phyloP scores from a whole-genome alignment of 2,329 filamentous ascomycete species.

The Pyricularia sp. region DNA sequence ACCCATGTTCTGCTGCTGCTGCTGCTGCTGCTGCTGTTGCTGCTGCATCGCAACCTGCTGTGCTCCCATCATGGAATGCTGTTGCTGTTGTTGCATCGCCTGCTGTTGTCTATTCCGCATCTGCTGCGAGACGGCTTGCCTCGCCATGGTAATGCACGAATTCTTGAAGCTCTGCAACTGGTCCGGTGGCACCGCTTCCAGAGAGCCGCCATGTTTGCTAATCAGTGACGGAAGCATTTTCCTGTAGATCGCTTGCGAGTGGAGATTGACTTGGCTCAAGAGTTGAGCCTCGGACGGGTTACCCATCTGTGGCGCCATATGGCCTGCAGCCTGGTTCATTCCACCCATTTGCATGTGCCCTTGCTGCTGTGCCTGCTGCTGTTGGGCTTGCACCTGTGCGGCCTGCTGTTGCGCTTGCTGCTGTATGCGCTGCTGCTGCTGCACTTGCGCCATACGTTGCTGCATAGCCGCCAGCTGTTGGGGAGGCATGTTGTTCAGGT shows the following conservation, averaged over 20 bases:
- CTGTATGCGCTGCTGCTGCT: slow-evolving; percentile 16
- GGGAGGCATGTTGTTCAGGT: slow-evolving; percentile 20
- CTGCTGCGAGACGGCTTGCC: slow-evolving; percentile 15
- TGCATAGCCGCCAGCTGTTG: slow-evolving; percentile 15
- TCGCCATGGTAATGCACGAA: slow-evolving; percentile 29
- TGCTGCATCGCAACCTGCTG: slow-evolving; percentile 10
- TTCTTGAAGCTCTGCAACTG: slow-evolving; percentile 33
- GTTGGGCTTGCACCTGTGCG: slow-evolving; percentile 16
- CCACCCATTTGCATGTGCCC: slow-evolving; percentile 19
- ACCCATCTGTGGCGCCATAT: not conserved
- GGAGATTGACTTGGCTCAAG: not conserved
- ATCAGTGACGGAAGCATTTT: slow-evolving; percentile 25
- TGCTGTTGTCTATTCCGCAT: slow-evolving; percentile 13
- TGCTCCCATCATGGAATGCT: slow-evolving; percentile 7
- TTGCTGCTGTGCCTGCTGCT: slow-evolving; percentile 19
- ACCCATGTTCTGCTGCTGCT: slow-evolving; percentile 35
- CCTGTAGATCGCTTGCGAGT: slow-evolving; percentile 22
- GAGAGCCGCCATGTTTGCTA: slow-evolving; percentile 26
- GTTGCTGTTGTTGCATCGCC: slow-evolving; percentile 16
- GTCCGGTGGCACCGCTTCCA: slow-evolving; percentile 34
- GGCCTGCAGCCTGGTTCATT: slow-evolving; percentile 7
- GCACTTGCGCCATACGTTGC: slow-evolving; percentile 18
- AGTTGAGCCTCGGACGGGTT: slow-evolving; percentile 9
- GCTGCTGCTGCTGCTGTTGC: slow-evolving; percentile 17
- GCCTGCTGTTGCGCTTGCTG: slow-evolving; percentile 17